A percentile compares a stretch with the other conserved stretches of the same genome.
Evolutionary conservation across 805 yeast genomes (phyloP).

Genomic region (Lipomyces chichibuensis): DNA sequence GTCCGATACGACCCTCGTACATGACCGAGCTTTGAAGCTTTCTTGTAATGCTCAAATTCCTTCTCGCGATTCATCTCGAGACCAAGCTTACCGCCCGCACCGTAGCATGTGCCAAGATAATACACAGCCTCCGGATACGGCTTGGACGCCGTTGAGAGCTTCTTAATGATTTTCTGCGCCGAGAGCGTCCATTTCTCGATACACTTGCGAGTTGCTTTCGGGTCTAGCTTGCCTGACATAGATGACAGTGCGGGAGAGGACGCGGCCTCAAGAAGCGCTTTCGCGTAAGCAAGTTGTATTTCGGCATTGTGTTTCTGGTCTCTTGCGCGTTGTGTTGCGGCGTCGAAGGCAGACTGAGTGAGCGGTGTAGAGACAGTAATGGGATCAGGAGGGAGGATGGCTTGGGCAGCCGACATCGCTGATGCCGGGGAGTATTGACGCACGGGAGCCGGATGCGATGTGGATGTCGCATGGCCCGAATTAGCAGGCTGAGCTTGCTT

Average conservation of each 20-base stretch:
- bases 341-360: slow-evolving; percentile 18
- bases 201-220: slow-evolving; percentile 54
- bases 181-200: slow-evolving; percentile 59
- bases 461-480: not conserved
- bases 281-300: slow-evolving; percentile 68
- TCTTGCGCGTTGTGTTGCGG: slow-evolving; percentile 17
- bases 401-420: slow-evolving; percentile 30
- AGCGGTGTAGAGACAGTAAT: slow-evolving; percentile 1
- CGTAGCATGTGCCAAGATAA: slow-evolving; percentile 63
- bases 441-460: slow-evolving; percentile 20
- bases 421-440: slow-evolving; percentile 33
- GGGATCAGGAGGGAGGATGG: slow-evolving; percentile 26
- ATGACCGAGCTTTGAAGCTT: slow-evolving; percentile 62
- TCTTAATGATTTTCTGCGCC: slow-evolving; percentile 62
- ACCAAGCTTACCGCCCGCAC: slow-evolving; percentile 53
- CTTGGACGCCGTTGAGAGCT: slow-evolving; percentile 50
- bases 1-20: slow-evolving; percentile 67
- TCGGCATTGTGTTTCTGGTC: slow-evolving; percentile 48
- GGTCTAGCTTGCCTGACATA: slow-evolving; percentile 46
- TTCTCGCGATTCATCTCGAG: slow-evolving; percentile 59
- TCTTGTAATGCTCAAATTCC: slow-evolving; percentile 63
- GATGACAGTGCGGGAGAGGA: slow-evolving; percentile 47
- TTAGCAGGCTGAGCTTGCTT: not conserved
- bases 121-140: slow-evolving; percentile 55
- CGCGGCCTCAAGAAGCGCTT: slow-evolving; percentile 55